Conservation (phyloP, 306 rosid species). For the Nissolia schottii region DNA sequence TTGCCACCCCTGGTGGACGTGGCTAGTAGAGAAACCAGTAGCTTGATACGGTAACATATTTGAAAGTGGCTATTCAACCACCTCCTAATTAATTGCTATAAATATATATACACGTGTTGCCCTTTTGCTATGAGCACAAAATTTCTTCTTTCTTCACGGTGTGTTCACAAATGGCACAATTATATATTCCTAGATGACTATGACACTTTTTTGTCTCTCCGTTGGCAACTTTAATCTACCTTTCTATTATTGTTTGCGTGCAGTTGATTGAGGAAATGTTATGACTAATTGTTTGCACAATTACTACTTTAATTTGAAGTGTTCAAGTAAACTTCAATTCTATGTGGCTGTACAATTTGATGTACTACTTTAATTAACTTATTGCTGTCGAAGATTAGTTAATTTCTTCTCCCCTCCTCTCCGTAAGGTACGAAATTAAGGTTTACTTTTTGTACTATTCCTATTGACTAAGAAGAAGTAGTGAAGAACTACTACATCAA, state of each 20-base stretch:
- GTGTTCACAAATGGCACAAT: background rate
- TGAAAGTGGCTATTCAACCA: conserved; percentile 32
- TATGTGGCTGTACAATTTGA: background rate
- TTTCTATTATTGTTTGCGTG: background rate
- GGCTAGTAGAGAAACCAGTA: background rate
- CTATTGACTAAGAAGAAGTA: background rate
- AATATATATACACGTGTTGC: background rate
- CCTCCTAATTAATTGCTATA: background rate
- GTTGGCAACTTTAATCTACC: background rate
- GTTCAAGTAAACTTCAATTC: background rate
- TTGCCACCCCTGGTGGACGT: background rate
- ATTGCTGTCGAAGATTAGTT: background rate
- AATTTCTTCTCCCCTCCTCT: background rate
- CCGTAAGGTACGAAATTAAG: background rate
- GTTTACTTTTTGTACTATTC: background rate
- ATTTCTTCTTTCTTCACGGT: background rate
- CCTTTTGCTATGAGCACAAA: background rate
- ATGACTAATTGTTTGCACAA: too few relatives aligned
- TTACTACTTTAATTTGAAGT: background rate
- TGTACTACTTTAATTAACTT: background rate
- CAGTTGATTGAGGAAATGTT: background rate
- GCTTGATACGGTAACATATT: conserved; percentile 12
- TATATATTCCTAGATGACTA: background rate
- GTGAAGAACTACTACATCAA: too few relatives aligned
- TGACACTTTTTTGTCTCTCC: background rate